Evolutionary conservation across 2,329 filamentous ascomycete species (phyloP), one percentile per base, ranked within the genome.

Genomic region (Pezicula neosporulosa): DNA sequence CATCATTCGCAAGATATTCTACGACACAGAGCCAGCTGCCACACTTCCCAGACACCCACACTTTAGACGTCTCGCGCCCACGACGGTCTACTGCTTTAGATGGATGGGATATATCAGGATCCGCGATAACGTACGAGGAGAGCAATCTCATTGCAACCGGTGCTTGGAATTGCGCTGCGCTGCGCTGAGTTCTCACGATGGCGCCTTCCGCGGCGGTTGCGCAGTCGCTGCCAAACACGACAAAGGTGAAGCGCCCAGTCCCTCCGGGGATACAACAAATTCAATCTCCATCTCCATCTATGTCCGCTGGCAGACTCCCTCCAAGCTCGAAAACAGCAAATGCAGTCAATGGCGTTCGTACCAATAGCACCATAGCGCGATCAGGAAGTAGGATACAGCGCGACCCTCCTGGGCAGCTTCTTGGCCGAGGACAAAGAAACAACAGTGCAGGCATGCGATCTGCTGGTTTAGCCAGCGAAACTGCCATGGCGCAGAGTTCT

Each of bases 171-270:
- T 50, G 37, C 48, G 49, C 48, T 47, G 37, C 48, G 49, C 48
- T 47, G 46, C 48, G 51, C 48, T 48, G 18, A 36, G 42, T 35
- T 49, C 44, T 49, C 7, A 18, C 18, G 33, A 67, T 67, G 64
- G 64, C 64, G 16, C 63, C 64, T 27, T 62, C 60, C 8, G 57
- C 60, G 38, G 59, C 61, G 16, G 53, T 56, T 48, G 52, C 50
- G 15, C 64, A 64, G 55, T 56, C 62, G 49, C 51, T 60, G 27
- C 49, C 61, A 30, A 54, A 58, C 24, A 27, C 42, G n/a, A 48
- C 68, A 59, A 90, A 90, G 71, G 78, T 82, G 57, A 90, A 90
- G 71, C 84, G 86, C 35, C 84, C 83, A 54, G 74, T 80, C 48
- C 83, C 83, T 36, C 77, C 85, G 44, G 79, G 82, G 42, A 81